phyloP scores from a whole-genome alignment of 2,329 filamentous ascomycete species.

The Nemania abortiva region DNA sequence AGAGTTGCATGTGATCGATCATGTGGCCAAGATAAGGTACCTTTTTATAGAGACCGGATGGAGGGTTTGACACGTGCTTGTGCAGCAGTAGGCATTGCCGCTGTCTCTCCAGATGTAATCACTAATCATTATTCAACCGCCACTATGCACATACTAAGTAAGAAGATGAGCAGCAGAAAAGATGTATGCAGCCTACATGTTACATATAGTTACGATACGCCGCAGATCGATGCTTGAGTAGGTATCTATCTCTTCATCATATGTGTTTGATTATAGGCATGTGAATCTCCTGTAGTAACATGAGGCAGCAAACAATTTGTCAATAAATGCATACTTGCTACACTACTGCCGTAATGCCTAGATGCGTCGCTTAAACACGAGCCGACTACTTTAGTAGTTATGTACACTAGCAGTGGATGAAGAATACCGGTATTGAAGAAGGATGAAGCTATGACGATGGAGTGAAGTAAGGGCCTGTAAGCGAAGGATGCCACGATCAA shows the following conservation, averaged over 20 bases:
- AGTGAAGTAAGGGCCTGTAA: background rate
- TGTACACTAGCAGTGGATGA: background rate
- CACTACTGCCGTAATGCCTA: background rate
- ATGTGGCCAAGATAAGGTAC: conserved; percentile 30
- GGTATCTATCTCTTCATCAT: background rate
- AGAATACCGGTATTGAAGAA: background rate
- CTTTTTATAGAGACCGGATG: conserved; percentile 22
- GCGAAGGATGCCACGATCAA: background rate
- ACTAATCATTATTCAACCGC: conserved; percentile 7
- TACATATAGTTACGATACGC: conserved; percentile 11
- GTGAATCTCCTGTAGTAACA: background rate
- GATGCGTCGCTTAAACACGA: background rate
- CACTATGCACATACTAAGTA: too few species aligned
- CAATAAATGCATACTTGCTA: background rate
- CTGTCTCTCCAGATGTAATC: background rate
- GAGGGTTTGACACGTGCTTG: conserved; percentile 48
- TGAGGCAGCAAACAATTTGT: conserved; percentile 10
- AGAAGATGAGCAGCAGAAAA: background rate
- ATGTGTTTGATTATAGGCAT: background rate
- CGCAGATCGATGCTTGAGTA: conserved; percentile 5
- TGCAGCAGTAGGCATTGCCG: background rate
- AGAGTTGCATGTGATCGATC: conserved; percentile 51
- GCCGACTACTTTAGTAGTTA: background rate
- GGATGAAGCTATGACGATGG: background rate
- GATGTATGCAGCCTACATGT: background rate